phyloP scores from a whole-genome alignment of 1,139 yeast species.

The Insectozyma bohioensis region DNA sequence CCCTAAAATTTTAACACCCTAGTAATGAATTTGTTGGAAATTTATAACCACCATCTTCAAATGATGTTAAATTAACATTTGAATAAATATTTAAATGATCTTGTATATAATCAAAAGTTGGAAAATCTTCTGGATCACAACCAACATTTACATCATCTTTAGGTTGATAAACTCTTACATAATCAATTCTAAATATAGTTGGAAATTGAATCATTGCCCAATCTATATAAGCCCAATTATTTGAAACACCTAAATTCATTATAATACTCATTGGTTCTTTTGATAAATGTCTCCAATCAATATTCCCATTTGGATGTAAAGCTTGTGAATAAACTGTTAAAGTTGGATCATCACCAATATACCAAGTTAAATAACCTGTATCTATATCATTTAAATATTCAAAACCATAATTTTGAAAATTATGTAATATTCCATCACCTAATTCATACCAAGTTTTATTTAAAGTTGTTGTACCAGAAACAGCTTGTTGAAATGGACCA shows the following conservation, averaged over 20 bases:
- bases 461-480: constrained; percentile 70
- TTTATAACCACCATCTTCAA: constrained; percentile 65
- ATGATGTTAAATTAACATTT: constrained; percentile 62
- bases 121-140: constrained; percentile 75
- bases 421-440: constrained; percentile 29
- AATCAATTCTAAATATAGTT: constrained; percentile 63
- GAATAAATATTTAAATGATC: constrained; percentile 61
- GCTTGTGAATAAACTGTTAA: constrained; percentile 61
- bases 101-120: constrained; percentile 72
- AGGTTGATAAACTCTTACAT: constrained; percentile 80
- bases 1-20: constrained; percentile 11
- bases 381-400: constrained; percentile 71
- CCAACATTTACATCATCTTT: constrained; percentile 48
- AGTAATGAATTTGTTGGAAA: constrained; percentile 50
- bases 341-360: constrained; percentile 68
- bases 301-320: constrained; percentile 78
- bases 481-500: constrained; percentile 84
- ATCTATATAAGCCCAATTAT: constrained; percentile 80
- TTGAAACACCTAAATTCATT: constrained; percentile 76
- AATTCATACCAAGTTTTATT: constrained; percentile 76
- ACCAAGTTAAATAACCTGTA: constrained; percentile 80
- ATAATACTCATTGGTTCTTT: constrained; percentile 86
- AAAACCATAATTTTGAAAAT: constrained; percentile 71
- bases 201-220: constrained; percentile 76
- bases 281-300: constrained; percentile 71